These are phyloP conservation scores for Penicillium odoratum DNA, from an alignment of 495 filamentous ascomycete genomes.

Conservation along the genomic window DNA sequence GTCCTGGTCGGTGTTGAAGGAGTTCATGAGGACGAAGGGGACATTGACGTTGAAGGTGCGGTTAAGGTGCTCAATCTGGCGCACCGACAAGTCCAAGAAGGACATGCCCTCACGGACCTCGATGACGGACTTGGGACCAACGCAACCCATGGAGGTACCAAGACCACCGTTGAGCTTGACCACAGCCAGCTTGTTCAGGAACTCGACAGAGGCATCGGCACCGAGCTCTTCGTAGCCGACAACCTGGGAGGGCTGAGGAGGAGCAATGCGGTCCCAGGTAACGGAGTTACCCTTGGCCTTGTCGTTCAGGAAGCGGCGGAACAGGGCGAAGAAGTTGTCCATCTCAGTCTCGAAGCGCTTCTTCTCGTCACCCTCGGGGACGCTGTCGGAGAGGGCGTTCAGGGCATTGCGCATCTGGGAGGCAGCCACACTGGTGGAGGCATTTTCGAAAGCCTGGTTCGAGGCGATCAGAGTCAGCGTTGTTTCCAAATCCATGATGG, in stretches of 20 bases:
- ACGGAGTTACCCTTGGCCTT: conserved; percentile 95
- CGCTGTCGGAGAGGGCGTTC: conserved; percentile 86
- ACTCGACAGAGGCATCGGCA: conserved; percentile 82
- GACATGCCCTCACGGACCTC: conserved; percentile 99
- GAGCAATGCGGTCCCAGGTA: conserved; percentile 95
- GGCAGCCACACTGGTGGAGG: conserved; percentile 94
- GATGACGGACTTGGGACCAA: conserved; percentile 98
- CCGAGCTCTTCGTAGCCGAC: conserved; percentile 87
- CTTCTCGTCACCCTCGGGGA: conserved; percentile 79
- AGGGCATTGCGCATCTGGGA: conserved; percentile 98
- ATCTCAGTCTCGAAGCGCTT: conserved; percentile 97
- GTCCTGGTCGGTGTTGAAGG: conserved; percentile 99
- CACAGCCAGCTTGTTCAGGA: conserved; percentile 96
- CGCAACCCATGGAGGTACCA: conserved; percentile 99
- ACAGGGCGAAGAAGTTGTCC: conserved; percentile 99
- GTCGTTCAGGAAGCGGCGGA: conserved; percentile 96
- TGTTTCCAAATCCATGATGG: conserved; percentile 4
- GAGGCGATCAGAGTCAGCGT: conserved; percentile 19
- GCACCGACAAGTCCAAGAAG: conserved; percentile 97
- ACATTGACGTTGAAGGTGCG: conserved; percentile 96
- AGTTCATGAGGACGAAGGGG: conserved; percentile 99
- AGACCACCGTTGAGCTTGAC: conserved; percentile 99
- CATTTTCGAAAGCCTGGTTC: conserved; percentile 94
- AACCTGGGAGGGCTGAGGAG: conserved; percentile 87
- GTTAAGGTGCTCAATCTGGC: conserved; percentile 99